phyloP scores from a whole-genome alignment of 2,329 filamentous ascomycete genomes.

The Aspergillus caelatus region DNA sequence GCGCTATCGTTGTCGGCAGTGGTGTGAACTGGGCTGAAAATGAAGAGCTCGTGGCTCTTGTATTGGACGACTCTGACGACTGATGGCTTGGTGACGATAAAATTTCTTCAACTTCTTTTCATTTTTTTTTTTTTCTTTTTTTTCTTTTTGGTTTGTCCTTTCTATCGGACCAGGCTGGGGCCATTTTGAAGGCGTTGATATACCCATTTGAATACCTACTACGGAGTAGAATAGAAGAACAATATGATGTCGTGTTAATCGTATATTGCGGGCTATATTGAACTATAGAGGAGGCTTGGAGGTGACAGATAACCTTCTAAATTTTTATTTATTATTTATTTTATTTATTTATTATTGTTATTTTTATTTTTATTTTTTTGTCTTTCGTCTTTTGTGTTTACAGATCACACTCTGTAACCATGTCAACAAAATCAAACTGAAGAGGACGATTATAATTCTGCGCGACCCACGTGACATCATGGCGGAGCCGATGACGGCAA shows the following conservation, averaged over 20 bases:
- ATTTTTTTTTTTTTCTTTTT: not conserved
- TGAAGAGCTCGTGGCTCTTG: slow-evolving; percentile 67
- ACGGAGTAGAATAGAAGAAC: not conserved
- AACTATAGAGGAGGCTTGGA: not conserved
- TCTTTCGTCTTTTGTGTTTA: not conserved
- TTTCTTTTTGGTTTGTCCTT: not conserved
- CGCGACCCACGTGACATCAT: slow-evolving; percentile 29
- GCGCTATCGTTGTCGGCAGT: slow-evolving; percentile 77
- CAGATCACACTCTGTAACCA: not conserved
- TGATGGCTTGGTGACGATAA: slow-evolving; percentile 25
- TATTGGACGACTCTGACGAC: slow-evolving; percentile 68
- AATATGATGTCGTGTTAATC: not conserved
- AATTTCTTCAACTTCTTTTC: not conserved
- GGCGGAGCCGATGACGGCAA: slow-evolving; percentile 8
- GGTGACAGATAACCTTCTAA: not conserved
- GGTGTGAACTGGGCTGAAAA: slow-evolving; percentile 80
- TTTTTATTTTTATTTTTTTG: not conserved
- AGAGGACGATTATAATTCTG: not conserved
- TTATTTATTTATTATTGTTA: not conserved
- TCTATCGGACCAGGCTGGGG: not conserved
- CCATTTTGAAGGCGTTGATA: slow-evolving; percentile 16
- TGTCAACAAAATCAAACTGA: not conserved
- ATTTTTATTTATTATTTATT: not conserved
- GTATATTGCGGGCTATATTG: not conserved
- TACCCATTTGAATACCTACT: slow-evolving; percentile 6